Percentiles rank a stretch among this genome's conserved stretches.
phyloP scores from a whole-genome alignment of 208 protist genomes.

The Porcisia hertigi region DNA sequence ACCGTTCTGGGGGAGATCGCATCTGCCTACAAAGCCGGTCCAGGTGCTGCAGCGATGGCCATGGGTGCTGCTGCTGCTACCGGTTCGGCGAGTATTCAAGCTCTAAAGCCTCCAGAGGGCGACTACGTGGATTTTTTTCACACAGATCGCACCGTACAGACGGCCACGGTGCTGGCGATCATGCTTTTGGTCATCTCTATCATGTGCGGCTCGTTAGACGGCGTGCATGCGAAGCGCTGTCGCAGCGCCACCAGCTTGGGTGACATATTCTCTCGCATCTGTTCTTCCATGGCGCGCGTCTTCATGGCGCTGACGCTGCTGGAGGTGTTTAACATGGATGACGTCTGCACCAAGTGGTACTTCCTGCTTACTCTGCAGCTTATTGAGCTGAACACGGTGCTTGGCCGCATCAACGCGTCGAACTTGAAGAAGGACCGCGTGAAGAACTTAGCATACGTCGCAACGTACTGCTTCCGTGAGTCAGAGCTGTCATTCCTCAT shows the following conservation, averaged over 20 bases:
- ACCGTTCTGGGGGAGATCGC: slow-evolving; percentile 16
- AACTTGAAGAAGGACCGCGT: slow-evolving; percentile 77
- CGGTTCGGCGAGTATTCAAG: neutral
- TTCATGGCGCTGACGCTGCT: slow-evolving; percentile 85
- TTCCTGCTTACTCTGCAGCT: slow-evolving; percentile 74
- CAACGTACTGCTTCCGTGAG: slow-evolving; percentile 81
- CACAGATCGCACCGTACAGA: slow-evolving; percentile 48
- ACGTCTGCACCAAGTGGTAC: slow-evolving; percentile 77
- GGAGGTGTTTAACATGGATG: slow-evolving; percentile 65
- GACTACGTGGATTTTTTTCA: slow-evolving; percentile 54
- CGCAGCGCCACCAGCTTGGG: slow-evolving; percentile 82
- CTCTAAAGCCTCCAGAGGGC: slow-evolving; percentile 7
- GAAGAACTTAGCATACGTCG: slow-evolving; percentile 76
- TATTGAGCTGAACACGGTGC: slow-evolving; percentile 84
- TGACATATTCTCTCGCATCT: slow-evolving; percentile 87
- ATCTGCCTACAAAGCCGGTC: slow-evolving; percentile 6
- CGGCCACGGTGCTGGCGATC: slow-evolving; percentile 63
- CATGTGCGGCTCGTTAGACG: slow-evolving; percentile 75
- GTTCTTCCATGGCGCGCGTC: slow-evolving; percentile 71
- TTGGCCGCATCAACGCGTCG: slow-evolving; percentile 82
- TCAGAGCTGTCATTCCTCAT: slow-evolving; percentile 78
- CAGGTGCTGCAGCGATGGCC: neutral
- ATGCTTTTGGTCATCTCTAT: slow-evolving; percentile 68
- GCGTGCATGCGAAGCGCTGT: slow-evolving; percentile 79
- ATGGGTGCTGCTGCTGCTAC: slow-evolving; percentile 5